Evolutionary conservation across 192 early-diverging fungal genomes (phyloP), one percentile per base, ranked within the genome.

Genomic region (Entomortierella parvispora): DNA sequence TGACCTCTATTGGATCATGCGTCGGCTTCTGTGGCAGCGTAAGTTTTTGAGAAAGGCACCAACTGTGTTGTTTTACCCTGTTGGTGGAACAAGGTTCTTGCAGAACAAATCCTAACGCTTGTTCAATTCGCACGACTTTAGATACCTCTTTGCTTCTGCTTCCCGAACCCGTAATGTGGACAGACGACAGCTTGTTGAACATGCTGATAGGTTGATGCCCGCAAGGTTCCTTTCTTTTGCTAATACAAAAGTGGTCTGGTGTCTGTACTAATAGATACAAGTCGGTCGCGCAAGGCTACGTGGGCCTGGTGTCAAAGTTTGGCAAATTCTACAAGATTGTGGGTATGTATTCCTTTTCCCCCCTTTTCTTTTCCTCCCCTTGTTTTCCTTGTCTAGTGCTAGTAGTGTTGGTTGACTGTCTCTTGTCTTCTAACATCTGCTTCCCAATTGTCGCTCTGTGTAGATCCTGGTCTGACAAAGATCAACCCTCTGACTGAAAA

Each of bases 281-380:
- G 74, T 58, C 74, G 8, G 81, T 93, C 22, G 65, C 83, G 8
- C 92, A 93, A 84, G 92, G 92, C 52, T 65, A 69, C 53, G 92
- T 93, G 14, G 92, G 90, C 20, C 69, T 93, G 7, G 69, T 93
- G 29, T 83, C 87, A 18, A 81, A 85, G 20, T 93, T 92, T 62
- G 92, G 92, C 48, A 86, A 83, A 56, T 82, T 83, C 28, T 82
- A 82, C 71, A 82, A 83, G 64, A 61, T 69, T 53, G 65, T 68
- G 17, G 50, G 58, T 65, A 69, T 53, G 28, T 32, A 15, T 17
- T 26, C 20, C 32, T 32, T 49, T 26, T 3, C 22, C 10, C 3
- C 6, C 33, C 31, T 33, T 65, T 7, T 34, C n/a, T 46, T 22
- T 26, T 11, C 11, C 11, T 26, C 14, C 29, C 31, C 12, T 56